Percentiles rank a stretch among this genome's conserved stretches.
Conservation (phyloP, 108 stramenopile genomes). For the Pseudonitzschia pungens region DNA sequence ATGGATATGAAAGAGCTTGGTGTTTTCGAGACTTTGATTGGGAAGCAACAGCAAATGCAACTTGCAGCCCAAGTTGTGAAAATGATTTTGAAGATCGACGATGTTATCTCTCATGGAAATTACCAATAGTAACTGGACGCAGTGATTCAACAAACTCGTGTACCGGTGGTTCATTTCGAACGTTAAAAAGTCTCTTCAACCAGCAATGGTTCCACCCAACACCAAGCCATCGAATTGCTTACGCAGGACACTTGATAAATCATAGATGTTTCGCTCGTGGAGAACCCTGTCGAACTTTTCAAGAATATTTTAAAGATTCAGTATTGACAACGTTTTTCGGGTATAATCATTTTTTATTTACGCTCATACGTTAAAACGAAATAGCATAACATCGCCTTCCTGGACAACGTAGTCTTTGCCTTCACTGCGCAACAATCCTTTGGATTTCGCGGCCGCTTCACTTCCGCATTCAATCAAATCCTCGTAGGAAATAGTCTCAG, state of each 20-base stretch:
- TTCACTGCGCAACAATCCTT: constrained; percentile 91
- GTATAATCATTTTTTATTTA: neutral
- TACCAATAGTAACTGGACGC: no score
- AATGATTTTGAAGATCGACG: constrained; percentile 99
- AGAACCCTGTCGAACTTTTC: no score
- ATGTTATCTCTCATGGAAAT: constrained; percentile 87
- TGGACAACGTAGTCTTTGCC: constrained; percentile 98
- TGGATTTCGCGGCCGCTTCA: constrained; percentile 88
- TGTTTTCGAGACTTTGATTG: constrained; percentile 99
- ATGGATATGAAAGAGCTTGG: constrained; percentile 93
- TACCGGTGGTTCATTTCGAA: no score
- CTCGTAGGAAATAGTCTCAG: constrained; percentile 94
- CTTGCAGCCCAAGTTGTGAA: constrained; percentile 99
- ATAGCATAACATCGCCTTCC: constrained; percentile 97
- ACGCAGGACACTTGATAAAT: no score
- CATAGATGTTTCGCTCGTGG: no score
- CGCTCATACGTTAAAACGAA: constrained; percentile 96
- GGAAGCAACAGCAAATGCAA: constrained; percentile 98
- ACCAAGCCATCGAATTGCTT: no score
- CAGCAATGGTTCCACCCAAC: no score
- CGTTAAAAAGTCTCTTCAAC: no score
- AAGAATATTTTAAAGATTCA: no score
- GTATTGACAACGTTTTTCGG: neutral
- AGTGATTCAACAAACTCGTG: no score
- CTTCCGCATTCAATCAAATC: constrained; percentile 88